These are phyloP conservation scores for Tothia fuscella DNA, from an alignment of 2,329 filamentous ascomycete genomes.

Conservation along the genomic window DNA sequence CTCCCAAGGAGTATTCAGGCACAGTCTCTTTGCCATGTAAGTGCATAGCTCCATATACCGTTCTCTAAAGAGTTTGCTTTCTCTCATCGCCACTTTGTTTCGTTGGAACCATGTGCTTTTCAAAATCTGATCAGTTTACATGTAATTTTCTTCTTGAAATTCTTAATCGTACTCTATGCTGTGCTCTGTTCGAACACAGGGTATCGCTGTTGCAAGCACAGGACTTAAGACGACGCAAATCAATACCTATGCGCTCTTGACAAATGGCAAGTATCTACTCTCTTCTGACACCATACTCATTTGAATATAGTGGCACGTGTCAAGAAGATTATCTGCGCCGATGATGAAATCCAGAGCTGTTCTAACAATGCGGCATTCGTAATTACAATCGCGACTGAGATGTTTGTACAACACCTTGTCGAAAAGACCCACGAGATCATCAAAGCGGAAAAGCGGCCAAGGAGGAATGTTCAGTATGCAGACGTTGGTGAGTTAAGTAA, in stretches of 20 bases:
- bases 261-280: too few species aligned
- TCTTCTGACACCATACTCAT: too few species aligned
- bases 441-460: constrained; percentile 81
- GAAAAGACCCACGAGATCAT: constrained; percentile 77
- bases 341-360: constrained; percentile 74
- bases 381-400: constrained; percentile 85
- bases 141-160: too few species aligned
- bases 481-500: constrained; percentile 61
- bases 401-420: constrained; percentile 89
- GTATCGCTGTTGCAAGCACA: too few species aligned
- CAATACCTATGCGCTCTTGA: too few species aligned
- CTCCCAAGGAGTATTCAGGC: constrained; percentile 70
- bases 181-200: too few species aligned
- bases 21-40: constrained; percentile 74
- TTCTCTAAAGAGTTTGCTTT: neutral
- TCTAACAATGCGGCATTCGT: constrained; percentile 92
- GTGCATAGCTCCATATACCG: constrained; percentile 22
- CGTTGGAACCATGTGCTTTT: too few species aligned
- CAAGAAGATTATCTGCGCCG: constrained; percentile 86
- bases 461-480: constrained; percentile 90
- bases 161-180: too few species aligned
- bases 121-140: too few species aligned
- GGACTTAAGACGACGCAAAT: too few species aligned
- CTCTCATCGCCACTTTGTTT: neutral
- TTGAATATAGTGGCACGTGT: constrained; percentile 95